Evolutionary conservation across 192 early-diverging fungal genomes (phyloP), one percentile per base, ranked within the genome.

Genomic region (Phycomyces nitens): DNA sequence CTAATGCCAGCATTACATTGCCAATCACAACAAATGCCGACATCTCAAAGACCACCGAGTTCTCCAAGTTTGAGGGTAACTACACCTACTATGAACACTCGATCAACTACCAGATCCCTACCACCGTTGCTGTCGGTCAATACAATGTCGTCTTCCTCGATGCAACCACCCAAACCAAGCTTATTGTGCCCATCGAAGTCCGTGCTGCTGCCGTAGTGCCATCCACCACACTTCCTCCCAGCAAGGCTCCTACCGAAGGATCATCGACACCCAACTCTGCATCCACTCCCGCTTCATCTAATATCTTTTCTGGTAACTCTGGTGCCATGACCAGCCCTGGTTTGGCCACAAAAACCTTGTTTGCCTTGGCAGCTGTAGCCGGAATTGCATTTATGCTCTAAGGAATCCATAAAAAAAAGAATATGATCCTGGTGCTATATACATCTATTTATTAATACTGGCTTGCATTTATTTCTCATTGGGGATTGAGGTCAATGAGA

Each of bases 131-230:
- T 16, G 14, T 62, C 11, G 68, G 68, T 7, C 5, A 44, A 10
- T 70, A 70, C 47, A 70, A 64, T 20, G 62, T 70, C 21, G 1
- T 54, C 43, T 65, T 65, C 23, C 27, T 21, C 41, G 64, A 65
- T 49, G 7, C 16, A 21, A 42, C 55, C n/a, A 57, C 64, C 21
- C 23, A 34, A 7, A 43, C 64, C 10, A 42, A 65, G 5, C 10
- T 65, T 0, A 22, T 16, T 26, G 26, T 65, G 27, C 64, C 64
- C 20, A 29, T 65, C 20, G 55, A 65, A 21, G 49, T 65, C 22
- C 59, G 59, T 47, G 42, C 59, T 16, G 59, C 59, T 23, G 40
- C 59, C 4, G 49, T 50, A 22, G 7, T 34, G 2, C 29, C 29
- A 34, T 50, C 49, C 49, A 50, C 49, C 3, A 50, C 49, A 50